Conservation (phyloP, 2,329 filamentous ascomycete genomes). For the Colletotrichum endophyticum region DNA sequence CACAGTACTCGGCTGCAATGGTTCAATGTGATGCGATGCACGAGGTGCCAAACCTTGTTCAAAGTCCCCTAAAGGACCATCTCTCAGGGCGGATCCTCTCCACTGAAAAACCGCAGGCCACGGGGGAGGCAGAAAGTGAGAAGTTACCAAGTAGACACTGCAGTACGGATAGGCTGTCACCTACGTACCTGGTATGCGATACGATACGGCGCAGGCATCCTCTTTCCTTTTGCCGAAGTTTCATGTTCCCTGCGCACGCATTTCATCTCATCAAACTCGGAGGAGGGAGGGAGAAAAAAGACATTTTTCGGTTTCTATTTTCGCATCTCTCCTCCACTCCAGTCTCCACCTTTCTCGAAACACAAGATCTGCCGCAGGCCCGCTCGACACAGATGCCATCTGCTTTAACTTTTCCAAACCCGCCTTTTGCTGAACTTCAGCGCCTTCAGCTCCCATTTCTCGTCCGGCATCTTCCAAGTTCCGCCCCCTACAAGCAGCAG, state of each 20-base stretch:
- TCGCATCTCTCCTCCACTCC: constrained; percentile 5
- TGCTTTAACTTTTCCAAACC: neutral
- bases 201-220: neutral
- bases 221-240: constrained; percentile 9
- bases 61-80: neutral
- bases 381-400: neutral
- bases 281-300: neutral
- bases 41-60: neutral
- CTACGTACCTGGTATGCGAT: neutral
- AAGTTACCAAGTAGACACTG: neutral
- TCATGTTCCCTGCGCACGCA: constrained; percentile 14
- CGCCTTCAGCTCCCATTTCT: neutral
- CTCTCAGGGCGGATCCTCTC: neutral
- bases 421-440: neutral
- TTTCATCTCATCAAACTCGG: constrained; percentile 3
- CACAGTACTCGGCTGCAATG: neutral
- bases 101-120: neutral
- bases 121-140: neutral
- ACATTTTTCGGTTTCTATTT: constrained; percentile 6
- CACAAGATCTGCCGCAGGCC: constrained; percentile 16
- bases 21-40: neutral
- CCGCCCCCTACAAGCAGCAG: neutral
- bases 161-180: no score
- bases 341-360: constrained; percentile 12
- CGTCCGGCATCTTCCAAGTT: neutral